A percentile compares a stretch with the other conserved stretches of the same genome.
Evolutionary conservation across 805 yeast genomes (phyloP).

Genomic region (Candida parachauliodes): DNA sequence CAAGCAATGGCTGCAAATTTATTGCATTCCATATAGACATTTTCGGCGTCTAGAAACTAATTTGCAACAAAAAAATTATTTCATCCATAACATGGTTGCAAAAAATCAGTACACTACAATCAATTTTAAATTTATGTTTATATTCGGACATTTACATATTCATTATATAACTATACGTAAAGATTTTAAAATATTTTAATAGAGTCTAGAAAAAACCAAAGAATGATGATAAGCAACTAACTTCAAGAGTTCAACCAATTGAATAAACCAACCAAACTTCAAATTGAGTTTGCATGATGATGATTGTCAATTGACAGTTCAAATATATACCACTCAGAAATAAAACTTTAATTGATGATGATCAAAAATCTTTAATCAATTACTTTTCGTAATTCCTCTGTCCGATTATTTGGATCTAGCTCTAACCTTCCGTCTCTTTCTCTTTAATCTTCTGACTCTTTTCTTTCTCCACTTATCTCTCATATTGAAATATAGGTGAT

Average conservation of each 20-base stretch:
- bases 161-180: not conserved
- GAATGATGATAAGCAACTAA: not conserved
- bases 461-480: constrained; percentile 99
- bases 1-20: not conserved
- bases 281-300: constrained; percentile 1
- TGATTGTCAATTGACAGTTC: too few relatives aligned
- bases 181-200: constrained; percentile 2
- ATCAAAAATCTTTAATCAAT: not conserved
- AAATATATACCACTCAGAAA: not conserved
- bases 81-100: not conserved
- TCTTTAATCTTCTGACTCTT: constrained; percentile 99
- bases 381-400: constrained; percentile 12
- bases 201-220: constrained; percentile 7
- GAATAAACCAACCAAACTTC: constrained; percentile 3
- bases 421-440: constrained; percentile 99
- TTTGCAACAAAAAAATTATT: constrained; percentile 3
- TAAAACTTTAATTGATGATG: not conserved
- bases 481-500: constrained; percentile 50
- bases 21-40: too few relatives aligned
- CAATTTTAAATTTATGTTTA: too few relatives aligned
- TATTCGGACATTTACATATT: constrained; percentile 6
- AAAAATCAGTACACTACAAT: too few relatives aligned
- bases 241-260: not conserved
- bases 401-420: constrained; percentile 97
- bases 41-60: not conserved